Conservation (phyloP, 1,284 basidiomycete genomes). For the Neonothopanus nambi region DNA sequence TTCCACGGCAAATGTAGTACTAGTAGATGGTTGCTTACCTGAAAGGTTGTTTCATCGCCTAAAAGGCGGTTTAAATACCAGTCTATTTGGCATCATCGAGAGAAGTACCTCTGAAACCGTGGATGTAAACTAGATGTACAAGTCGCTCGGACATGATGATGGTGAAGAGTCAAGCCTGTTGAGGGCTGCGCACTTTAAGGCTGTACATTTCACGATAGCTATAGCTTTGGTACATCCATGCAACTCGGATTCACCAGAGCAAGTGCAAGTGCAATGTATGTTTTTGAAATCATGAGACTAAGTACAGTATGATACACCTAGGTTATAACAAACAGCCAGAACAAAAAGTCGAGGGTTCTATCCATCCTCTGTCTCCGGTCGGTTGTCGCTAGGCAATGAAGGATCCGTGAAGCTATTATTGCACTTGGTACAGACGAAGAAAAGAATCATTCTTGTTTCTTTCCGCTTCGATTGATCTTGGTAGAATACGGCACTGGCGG, state of each 20-base stretch:
- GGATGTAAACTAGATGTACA: conserved; percentile 53
- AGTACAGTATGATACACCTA: too few species aligned
- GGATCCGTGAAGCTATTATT: conserved; percentile 79
- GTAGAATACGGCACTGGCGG: conserved; percentile 80
- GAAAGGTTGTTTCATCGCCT: conserved; percentile 51
- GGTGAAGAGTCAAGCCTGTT: conserved; percentile 1
- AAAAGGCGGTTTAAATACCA: conserved; percentile 10
- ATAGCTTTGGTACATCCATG: too few species aligned
- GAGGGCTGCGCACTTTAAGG: too few species aligned
- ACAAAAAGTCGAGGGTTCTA: not conserved
- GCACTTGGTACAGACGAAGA: conserved; percentile 90
- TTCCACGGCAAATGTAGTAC: too few species aligned
- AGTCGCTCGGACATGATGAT: conserved; percentile 25
- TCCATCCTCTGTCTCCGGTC: conserved; percentile 13
- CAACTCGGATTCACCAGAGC: too few species aligned
- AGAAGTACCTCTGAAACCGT: conserved; percentile 51
- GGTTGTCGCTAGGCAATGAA: conserved; percentile 38
- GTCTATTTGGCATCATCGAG: not conserved
- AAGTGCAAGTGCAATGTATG: not conserved
- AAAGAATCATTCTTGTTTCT: conserved; percentile 90
- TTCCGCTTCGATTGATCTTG: conserved; percentile 95
- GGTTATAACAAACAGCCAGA: too few species aligned
- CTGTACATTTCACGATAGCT: too few species aligned
- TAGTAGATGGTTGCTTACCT: conserved; percentile 29
- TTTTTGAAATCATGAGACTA: not conserved